Conservation (phyloP, 2,329 filamentous ascomycete genomes). For the Zymoseptoria crescenta region DNA sequence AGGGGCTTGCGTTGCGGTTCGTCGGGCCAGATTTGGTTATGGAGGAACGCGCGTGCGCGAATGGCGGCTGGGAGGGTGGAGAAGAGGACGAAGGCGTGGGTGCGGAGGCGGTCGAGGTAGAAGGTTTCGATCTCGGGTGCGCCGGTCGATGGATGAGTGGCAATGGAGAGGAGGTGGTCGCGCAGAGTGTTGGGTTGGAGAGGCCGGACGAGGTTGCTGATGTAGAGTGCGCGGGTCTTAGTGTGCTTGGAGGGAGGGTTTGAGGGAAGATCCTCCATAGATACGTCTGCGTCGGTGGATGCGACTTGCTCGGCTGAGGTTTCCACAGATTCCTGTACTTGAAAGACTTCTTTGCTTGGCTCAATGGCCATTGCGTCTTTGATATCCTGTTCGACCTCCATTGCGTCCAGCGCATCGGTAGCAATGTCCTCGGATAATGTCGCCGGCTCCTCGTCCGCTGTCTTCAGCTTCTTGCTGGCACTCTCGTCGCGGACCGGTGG, state of each 20-base stretch:
- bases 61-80: conserved; percentile 61
- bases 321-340: neutral
- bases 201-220: conserved; percentile 83
- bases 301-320: neutral
- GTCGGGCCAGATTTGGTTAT: conserved; percentile 76
- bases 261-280: conserved; percentile 1
- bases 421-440: conserved; percentile 17
- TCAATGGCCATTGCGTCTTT: neutral
- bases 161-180: conserved; percentile 61
- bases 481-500: conserved; percentile 23
- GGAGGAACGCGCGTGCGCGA: conserved; percentile 66
- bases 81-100: conserved; percentile 78
- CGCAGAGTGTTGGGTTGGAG: conserved; percentile 61
- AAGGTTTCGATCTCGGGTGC: conserved; percentile 54
- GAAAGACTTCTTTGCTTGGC: neutral
- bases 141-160: conserved; percentile 41
- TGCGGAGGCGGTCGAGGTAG: conserved; percentile 76
- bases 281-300: neutral
- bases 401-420: conserved; percentile 23
- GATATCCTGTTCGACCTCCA: conserved; percentile 15
- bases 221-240: conserved; percentile 66
- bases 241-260: conserved; percentile 34
- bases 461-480: conserved; percentile 38
- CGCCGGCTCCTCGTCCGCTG: conserved; percentile 29
- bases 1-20: conserved; percentile 76